These are phyloP conservation scores for Globisporangium echinulatum DNA, from an alignment of 352 stramenopile species.

Conservation along the genomic window DNA sequence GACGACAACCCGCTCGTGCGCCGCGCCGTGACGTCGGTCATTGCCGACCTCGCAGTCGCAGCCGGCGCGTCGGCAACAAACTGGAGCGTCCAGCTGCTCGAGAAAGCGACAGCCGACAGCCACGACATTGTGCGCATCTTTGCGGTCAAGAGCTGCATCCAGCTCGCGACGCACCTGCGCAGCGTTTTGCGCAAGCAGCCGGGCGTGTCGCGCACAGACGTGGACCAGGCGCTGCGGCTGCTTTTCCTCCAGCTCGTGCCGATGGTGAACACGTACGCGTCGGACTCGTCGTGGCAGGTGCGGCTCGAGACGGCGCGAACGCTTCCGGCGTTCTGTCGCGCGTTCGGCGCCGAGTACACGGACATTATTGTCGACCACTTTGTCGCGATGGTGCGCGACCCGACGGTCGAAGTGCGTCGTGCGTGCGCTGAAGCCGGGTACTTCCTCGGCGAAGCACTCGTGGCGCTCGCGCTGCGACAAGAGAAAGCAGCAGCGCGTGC, in stretches of 20 bases:
- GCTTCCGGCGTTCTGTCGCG: slow-evolving; percentile 66
- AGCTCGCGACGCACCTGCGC: slow-evolving; percentile 53
- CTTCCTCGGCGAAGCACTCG: slow-evolving; percentile 51
- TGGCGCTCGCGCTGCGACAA: slow-evolving; percentile 35
- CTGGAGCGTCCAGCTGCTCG: slow-evolving; percentile 74
- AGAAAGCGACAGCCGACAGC: slow-evolving; percentile 77
- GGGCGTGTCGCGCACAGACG: slow-evolving; percentile 27
- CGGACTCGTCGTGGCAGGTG: slow-evolving; percentile 85
- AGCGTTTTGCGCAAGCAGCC: slow-evolving; percentile 26
- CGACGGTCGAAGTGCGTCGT: slow-evolving; percentile 80
- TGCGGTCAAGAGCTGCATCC: slow-evolving; percentile 78
- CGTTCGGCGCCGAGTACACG: slow-evolving; percentile 72
- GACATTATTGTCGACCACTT: slow-evolving; percentile 88
- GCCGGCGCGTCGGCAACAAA: slow-evolving; percentile 39
- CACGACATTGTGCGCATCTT: slow-evolving; percentile 87
- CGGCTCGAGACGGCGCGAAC: slow-evolving; percentile 70
- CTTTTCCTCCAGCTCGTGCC: slow-evolving; percentile 79
- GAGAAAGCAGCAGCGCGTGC: slow-evolving; percentile 4
- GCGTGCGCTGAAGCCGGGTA: slow-evolving; percentile 66
- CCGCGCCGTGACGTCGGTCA: slow-evolving; percentile 77
- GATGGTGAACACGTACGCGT: slow-evolving; percentile 86
- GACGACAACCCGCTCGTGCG: slow-evolving; percentile 84
- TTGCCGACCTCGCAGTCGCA: slow-evolving; percentile 60
- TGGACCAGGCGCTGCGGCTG: slow-evolving; percentile 48
- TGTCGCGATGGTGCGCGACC: slow-evolving; percentile 72